phyloP scores from a whole-genome alignment of 768 basidiomycete species.

The Clathrus columnatus region DNA sequence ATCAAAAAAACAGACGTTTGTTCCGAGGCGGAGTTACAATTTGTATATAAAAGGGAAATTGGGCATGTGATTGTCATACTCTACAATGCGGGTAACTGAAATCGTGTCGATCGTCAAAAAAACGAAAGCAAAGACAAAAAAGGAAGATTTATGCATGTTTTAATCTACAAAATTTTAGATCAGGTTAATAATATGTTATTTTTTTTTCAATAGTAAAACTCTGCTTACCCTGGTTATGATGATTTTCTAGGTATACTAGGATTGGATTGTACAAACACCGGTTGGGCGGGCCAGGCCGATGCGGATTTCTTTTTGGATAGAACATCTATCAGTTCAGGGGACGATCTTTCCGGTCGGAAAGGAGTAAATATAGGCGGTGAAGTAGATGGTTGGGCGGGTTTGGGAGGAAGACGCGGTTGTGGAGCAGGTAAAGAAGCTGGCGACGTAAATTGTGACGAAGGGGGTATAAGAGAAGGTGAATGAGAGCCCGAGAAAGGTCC shows the following conservation, averaged over 20 bases:
- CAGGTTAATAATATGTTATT: background rate
- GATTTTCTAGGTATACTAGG: background rate
- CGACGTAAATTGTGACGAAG: background rate
- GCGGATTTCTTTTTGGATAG: conserved; percentile 28
- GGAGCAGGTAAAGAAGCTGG: conserved; percentile 3
- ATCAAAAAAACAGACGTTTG: background rate
- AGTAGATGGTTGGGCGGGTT: conserved; percentile 3
- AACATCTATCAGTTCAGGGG: conserved; percentile 45
- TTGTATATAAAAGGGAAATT: background rate
- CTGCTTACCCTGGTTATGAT: background rate
- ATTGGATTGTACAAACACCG: conserved; percentile 19
- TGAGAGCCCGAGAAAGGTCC: background rate
- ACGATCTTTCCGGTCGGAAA: conserved; percentile 42
- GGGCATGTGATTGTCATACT: background rate
- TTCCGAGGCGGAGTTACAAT: background rate
- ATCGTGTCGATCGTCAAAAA: background rate
- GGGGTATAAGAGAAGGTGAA: background rate
- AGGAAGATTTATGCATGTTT: background rate
- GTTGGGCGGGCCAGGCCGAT: conserved; percentile 21
- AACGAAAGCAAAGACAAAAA: conserved; percentile 2
- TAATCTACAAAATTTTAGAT: background rate
- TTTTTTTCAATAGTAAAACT: conserved; percentile 10
- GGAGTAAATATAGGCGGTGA: conserved; percentile 39
- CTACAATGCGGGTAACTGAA: background rate
- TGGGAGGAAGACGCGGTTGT: conserved; percentile 8